Conservation (phyloP, 2,329 filamentous ascomycete species). For the Clonostachys byssicola region DNA sequence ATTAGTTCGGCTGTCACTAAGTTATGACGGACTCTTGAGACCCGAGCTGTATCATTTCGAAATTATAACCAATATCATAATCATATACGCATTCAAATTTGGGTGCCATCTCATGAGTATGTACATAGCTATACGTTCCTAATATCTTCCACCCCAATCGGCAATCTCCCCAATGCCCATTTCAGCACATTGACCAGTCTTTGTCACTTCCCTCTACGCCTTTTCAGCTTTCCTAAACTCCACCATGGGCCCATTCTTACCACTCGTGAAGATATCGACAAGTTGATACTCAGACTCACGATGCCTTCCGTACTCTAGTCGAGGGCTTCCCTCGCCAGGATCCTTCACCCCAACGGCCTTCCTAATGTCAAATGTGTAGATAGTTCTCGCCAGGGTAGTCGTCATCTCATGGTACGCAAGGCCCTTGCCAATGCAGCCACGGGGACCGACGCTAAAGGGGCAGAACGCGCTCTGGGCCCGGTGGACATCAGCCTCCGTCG, state of each 20-base stretch:
- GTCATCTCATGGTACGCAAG: conserved; percentile 66
- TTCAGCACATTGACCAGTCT: no score
- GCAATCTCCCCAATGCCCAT: no score
- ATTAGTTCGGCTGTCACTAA: no score
- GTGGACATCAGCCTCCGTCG: conserved; percentile 34
- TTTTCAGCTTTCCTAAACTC: conserved; percentile 42
- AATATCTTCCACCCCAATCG: no score
- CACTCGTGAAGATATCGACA: conserved; percentile 67
- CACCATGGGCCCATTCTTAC: conserved; percentile 67
- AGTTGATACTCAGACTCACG: conserved; percentile 62
- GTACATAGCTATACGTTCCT: no score
- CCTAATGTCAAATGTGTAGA: conserved; percentile 59
- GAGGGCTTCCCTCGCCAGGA: conserved; percentile 45
- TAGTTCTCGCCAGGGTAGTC: conserved; percentile 54
- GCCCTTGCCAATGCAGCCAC: conserved; percentile 70
- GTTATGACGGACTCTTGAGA: no score
- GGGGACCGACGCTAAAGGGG: conserved; percentile 66
- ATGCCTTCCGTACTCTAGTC: conserved; percentile 49
- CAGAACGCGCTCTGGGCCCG: conserved; percentile 66
- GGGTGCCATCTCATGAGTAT: no score
- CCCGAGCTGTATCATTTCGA: no score
- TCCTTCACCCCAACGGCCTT: conserved; percentile 42
- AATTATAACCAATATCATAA: no score
- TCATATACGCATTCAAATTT: no score
- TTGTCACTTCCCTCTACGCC: no score